Evolutionary conservation across 257 asterid genomes (phyloP), one percentile per base, ranked within the genome.

Genomic region (Avicennia marina): DNA sequence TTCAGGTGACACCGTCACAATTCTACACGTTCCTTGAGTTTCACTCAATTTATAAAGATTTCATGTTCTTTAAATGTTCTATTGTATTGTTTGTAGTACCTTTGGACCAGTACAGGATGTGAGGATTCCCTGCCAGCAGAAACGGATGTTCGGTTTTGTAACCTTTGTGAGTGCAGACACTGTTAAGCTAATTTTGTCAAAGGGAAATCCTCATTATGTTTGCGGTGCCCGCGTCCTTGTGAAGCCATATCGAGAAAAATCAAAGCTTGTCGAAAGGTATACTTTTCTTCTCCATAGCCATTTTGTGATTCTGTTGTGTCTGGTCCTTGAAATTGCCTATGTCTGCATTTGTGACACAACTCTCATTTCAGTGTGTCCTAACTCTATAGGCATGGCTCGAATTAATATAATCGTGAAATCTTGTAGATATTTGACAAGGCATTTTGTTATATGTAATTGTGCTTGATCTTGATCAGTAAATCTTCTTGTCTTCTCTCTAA

Each of bases 141-240:
- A 77, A 64, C 80, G 98, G 53, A 90, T 85, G 98, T 90, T 79
- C 65, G 98, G 96, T 20, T 90, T 90, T 20, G 98, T 87, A 20
- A 78, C 93, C 32, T 90, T 90, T 72, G 76, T 16, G 1, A 74
- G 75, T 58, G 71, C 87, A 3, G 94, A 87, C 51, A 83, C 93
- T 11, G 98, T 81, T 73, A 79, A 68, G 72, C 49, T 58, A 56
- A 78, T 87, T 64, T 65, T 90, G 73, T 73, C 87, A 0, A 85
- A 73, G 66, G 93, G 91, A 39, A 90, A 85, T 74, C 98, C 98
- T 21, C 98, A 90, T 67, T 85, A 59, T 62, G 84, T 90, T 20
- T 83, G 94, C 42, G 95, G 86, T 32, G 84, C 96, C 58, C 98
- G 98, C 21, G 91, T 90, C 16, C 98, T 87, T 38, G 98, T 85